Base-by-base conservation (phyloP, 306 rosid genomes). In the Cucurbita argyrosperma region DNA sequence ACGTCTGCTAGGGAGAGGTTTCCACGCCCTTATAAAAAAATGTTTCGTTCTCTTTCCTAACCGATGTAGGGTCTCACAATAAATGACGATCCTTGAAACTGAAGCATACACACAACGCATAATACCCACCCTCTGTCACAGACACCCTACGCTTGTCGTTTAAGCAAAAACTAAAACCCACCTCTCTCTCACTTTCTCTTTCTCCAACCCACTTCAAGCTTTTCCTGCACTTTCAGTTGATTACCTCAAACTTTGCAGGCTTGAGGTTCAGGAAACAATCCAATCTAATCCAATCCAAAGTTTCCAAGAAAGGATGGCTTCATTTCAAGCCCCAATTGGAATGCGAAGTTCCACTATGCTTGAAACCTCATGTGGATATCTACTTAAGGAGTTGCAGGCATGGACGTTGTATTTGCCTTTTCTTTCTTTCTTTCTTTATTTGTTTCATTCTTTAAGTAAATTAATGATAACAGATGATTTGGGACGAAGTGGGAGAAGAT, bases 401-500 rank as follows among this genome's bases (percentile, higher is more conserved):
- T 82, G 88, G 49, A 54, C 62, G 39, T 50, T 19, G 45, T 40
- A 68, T 58, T 80, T n/a, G n/a, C n/a, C n/a, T n/a, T 51, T 49
- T 66, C 77, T 53, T 65, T 74, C 57, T 72, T 79, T 45, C 51
- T 14, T 50, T 49, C 16, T 23, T 72, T 63, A 10, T 59, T 76
- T 47, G 38, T 19, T 21, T 75, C 19, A 4, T 75, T 43, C n/a
- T 38, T 74, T 15, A 40, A 54, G 71, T 58, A 13, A 59, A 64
- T n/a, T 53, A 57, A 76, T 81, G 84, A 58, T 26, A 75, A 64
- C 84, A 94, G 99, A 91, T 88, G 81, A 94, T 94, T 65, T 94
- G 97, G 99, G 90, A 94, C 45, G 99, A 94, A 91, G 86, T 94
- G 47, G 99, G 99, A 80, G 97, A 91, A 85, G 97, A 91, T 51